Conservation (phyloP, 176 grass and related monocot genomes). For the Otatea glauca region DNA sequence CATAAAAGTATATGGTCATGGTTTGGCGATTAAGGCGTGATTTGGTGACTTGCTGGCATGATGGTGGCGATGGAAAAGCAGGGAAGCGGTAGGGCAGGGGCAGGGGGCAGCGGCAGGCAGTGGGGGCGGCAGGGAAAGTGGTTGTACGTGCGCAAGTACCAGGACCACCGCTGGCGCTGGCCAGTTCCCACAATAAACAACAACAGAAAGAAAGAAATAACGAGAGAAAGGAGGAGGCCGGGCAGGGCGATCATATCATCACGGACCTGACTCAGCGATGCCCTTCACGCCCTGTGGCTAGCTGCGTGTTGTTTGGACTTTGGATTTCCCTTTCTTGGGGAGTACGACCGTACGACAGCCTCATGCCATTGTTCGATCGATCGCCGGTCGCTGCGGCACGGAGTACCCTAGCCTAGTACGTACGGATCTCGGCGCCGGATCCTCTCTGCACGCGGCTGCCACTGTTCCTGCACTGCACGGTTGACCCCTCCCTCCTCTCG, state of each 20-base stretch:
- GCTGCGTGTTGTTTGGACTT: not conserved
- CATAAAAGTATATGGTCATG: not conserved
- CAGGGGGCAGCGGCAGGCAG: not conserved
- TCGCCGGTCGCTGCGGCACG: not conserved
- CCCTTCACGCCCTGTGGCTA: not conserved
- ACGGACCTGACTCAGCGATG: constrained; percentile 34
- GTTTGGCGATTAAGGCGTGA: not conserved
- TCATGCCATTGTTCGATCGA: not conserved
- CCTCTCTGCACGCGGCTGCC: no score
- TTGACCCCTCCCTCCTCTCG: no score
- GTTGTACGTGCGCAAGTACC: constrained; percentile 45
- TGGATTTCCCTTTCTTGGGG: constrained; percentile 42
- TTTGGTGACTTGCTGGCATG: constrained; percentile 34
- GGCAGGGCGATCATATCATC: constrained; percentile 8
- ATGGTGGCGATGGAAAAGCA: constrained; percentile 19
- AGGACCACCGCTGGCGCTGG: constrained; percentile 40
- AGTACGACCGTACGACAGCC: constrained; percentile 1
- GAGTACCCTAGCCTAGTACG: not conserved
- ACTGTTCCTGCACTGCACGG: no score
- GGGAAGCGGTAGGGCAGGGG: constrained; percentile 9
- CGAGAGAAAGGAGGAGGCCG: not conserved
- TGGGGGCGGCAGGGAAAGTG: constrained; percentile 37
- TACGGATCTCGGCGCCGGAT: not conserved
- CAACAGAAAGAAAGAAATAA: not conserved
- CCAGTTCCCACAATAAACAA: constrained; percentile 36